Base-by-base conservation (phyloP, 768 basidiomycete species). In the Chalciporus chontae region DNA sequence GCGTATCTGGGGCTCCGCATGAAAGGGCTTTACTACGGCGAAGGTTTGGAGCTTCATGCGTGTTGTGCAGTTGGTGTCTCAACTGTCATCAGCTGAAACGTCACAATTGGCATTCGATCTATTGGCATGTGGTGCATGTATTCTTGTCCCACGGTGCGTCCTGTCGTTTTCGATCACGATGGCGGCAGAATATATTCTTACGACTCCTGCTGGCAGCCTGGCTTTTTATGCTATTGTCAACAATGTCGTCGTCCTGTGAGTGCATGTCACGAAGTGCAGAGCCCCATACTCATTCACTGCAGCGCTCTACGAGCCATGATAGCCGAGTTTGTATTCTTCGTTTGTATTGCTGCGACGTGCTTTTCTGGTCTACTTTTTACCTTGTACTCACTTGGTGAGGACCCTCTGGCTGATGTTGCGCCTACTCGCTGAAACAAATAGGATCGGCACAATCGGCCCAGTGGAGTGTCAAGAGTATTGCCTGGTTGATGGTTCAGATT, bases 241-340 rank as follows among this genome's bases (percentile, higher is more conserved):
- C 51, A 89, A 89, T 47, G 81, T 90, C 24, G 73, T 93, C 26
- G 77, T 93, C 26, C 65, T 93, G 89, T 90, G 65, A 52, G 84
- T 48, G 6, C 8, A 63, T 39, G 15, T 24, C 29, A 39, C 8
- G 17, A 10, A 15, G 36, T 21, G 37, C 23, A 18, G 40, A 44
- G 19, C n/a, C 2, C 34, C 43, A 37, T 31, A 17, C 40, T 62
- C n/a, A 61, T 36, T 17, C 15, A 5, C 45, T 49, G 24, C 31
- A 92, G 90, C 42, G 84, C 90, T 4, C 69, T 92, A 27, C 83
- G 86, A 8, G 88, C 83, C 8, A 93, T 93, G 90, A 84, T 88
- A 27, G 74, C 78, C 0, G 84, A 90, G 55, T 90, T 89, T 58
- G 64, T 85, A 8, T 83, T 87, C 67, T 91, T 92, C 70, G 85